These are phyloP conservation scores for Gonapodya prolifera DNA, from an alignment of 192 early-diverging fungal genomes.

Conservation along the genomic window DNA sequence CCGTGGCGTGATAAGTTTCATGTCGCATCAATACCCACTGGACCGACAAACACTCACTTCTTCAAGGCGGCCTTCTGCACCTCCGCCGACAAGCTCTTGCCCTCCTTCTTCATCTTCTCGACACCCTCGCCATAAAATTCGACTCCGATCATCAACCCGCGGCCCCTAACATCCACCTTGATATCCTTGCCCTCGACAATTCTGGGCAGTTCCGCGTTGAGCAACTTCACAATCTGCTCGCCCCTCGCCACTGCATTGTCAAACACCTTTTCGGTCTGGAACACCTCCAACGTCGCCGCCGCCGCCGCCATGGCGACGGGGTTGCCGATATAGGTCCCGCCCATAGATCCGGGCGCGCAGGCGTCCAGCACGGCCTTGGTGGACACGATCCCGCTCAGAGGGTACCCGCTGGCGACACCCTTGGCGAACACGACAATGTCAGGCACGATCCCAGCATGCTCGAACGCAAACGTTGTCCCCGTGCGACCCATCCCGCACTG, in stretches of 20 bases:
- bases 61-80: slow-evolving; percentile 15
- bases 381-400: slow-evolving; percentile 24
- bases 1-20: too few species aligned
- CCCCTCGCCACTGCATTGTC: slow-evolving; percentile 20
- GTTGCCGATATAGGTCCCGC: slow-evolving; percentile 26
- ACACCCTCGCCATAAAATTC: slow-evolving; percentile 22
- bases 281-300: slow-evolving; percentile 23
- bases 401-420: slow-evolving; percentile 27
- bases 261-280: slow-evolving; percentile 25
- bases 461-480: slow-evolving; percentile 28
- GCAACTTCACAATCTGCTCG: too few species aligned
- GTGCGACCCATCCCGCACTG: slow-evolving; percentile 28
- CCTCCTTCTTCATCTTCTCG: too few species aligned
- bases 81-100: slow-evolving; percentile 17
- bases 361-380: slow-evolving; percentile 21
- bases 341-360: slow-evolving; percentile 26
- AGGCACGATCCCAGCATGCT: slow-evolving; percentile 19
- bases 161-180: slow-evolving; percentile 22
- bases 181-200: slow-evolving; percentile 9
- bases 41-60: too few species aligned
- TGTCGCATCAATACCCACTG: too few species aligned
- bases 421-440: slow-evolving; percentile 32
- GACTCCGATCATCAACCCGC: slow-evolving; percentile 27
- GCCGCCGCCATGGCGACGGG: slow-evolving; percentile 22
- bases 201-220: slow-evolving; percentile 19